Evolutionary conservation across 2,329 filamentous ascomycete species (phyloP).

Genomic region (Phaeophleospora eucalypticola): DNA sequence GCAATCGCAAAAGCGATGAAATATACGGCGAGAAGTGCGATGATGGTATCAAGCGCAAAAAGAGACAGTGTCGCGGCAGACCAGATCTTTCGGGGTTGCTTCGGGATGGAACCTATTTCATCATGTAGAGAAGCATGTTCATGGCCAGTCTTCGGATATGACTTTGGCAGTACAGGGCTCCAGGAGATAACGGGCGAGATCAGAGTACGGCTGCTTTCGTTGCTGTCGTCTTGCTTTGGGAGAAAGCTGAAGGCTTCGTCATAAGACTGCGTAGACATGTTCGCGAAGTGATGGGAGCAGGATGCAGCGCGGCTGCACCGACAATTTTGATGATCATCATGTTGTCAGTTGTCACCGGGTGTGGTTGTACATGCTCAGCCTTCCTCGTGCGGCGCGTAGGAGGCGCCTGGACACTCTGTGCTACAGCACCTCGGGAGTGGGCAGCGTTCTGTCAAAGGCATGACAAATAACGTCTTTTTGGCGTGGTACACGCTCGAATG

Average conservation of each 20-base stretch:
- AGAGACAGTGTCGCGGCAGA: not conserved
- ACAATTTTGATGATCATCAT: not conserved
- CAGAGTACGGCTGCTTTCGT: not conserved
- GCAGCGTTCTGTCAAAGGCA: not conserved
- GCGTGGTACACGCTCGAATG: no score
- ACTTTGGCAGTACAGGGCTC: not conserved
- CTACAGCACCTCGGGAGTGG: not conserved
- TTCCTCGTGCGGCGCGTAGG: not conserved
- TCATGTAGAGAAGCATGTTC: not conserved
- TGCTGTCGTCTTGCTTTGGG: not conserved
- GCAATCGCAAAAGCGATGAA: not conserved
- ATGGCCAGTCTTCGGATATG: not conserved
- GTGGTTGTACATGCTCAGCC: not conserved
- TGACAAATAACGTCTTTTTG: not conserved
- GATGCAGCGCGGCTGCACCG: not conserved
- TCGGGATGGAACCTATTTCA: not conserved
- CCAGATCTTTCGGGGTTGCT: not conserved
- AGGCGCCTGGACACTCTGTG: not conserved
- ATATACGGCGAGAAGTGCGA: not conserved
- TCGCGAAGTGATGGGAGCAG: not conserved
- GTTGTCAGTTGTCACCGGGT: not conserved
- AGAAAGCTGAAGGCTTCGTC: not conserved
- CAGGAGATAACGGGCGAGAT: not conserved
- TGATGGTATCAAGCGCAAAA: not conserved
- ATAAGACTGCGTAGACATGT: not conserved